phyloP scores from a whole-genome alignment of 2,329 filamentous ascomycete species.

The Pseudovirgaria hyperparasitica region DNA sequence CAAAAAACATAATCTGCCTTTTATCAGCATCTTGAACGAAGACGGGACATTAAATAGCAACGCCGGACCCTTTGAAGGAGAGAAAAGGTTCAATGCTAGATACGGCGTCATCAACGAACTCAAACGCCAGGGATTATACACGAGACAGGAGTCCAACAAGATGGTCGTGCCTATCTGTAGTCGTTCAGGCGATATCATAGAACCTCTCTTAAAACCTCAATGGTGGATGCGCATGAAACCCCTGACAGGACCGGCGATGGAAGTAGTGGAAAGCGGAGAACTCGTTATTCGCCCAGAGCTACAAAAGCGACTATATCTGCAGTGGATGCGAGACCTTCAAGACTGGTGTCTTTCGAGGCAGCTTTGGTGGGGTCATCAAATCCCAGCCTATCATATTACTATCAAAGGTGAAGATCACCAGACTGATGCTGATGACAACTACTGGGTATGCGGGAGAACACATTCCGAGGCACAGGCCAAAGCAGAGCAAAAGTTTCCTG shows the following conservation, averaged over 20 bases:
- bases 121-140: constrained; percentile 68
- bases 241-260: constrained; percentile 60
- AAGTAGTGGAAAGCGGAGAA: constrained; percentile 61
- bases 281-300: constrained; percentile 72
- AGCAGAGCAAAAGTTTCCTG: constrained; percentile 61
- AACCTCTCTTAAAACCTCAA: constrained; percentile 85
- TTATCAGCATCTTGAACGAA: constrained; percentile 84
- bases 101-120: constrained; percentile 72
- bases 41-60: constrained; percentile 75
- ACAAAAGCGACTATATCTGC: constrained; percentile 67
- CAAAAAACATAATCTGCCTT: constrained; percentile 48
- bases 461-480: constrained; percentile 64
- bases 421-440: constrained; percentile 45
- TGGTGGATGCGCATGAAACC: constrained; percentile 92
- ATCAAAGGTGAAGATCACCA: constrained; percentile 53
- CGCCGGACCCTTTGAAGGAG: constrained; percentile 61
- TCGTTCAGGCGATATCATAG: constrained; percentile 82
- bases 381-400: constrained; percentile 70
- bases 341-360: constrained; percentile 90
- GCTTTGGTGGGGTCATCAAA: constrained; percentile 88
- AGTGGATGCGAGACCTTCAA: constrained; percentile 72
- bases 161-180: constrained; percentile 78
- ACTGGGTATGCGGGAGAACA: constrained; percentile 69
- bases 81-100: constrained; percentile 78
- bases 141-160: constrained; percentile 81